Evolutionary conservation across 345 rosid species (phyloP), one percentile per base, ranked within the genome.

Genomic region (Laguncularia racemosa): DNA sequence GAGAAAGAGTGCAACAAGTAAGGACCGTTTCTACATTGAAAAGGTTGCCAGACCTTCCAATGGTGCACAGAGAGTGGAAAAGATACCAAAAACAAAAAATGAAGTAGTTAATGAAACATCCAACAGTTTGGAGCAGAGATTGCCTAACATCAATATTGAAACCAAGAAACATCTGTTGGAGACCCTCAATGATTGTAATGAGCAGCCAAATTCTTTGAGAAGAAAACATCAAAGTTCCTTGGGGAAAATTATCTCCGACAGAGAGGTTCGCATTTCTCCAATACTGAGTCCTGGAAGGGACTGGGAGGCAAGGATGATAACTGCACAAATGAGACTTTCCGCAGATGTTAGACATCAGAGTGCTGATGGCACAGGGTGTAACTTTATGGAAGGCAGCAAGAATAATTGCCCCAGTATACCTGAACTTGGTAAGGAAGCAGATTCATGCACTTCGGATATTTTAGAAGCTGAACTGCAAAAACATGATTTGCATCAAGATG

Each of bases 101-200:
- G 43, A 18, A 57, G 77, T 77, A 67, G 56, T 45, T 28, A 57
- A 55, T 52, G 70, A 62, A 66, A 64, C 59, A 52, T 62, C 59
- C 33, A 70, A 71, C 18, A 55, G 62, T 67, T 72, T 78, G 19
- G 67, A 68, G 59, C 75, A 67, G 64, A 75, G 80, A 60, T 65
- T 71, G 52, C 77, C 97, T 14, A 73, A 71, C 69, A 80, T 92
- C 68, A 84, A 90, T 48, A 48, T 69, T 28, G 92, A 85, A 71
- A 96, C 97, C 70, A 95, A 78, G 81, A 95, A 88, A 71, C 95
- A 88, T 76, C 79, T 88, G 16, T 82, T 84, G n/a, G 95, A 85
- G 71, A 80, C 84, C 81, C 71, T 90, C 55, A 77, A 70, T 53
- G 71, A 60, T 66, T 85, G 82, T 48, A 80, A 73, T 48, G 73